Evolutionary conservation across 139 green algal genomes (phyloP), one percentile per base, ranked within the genome.

Genomic region (Chlorella vulgaris): DNA sequence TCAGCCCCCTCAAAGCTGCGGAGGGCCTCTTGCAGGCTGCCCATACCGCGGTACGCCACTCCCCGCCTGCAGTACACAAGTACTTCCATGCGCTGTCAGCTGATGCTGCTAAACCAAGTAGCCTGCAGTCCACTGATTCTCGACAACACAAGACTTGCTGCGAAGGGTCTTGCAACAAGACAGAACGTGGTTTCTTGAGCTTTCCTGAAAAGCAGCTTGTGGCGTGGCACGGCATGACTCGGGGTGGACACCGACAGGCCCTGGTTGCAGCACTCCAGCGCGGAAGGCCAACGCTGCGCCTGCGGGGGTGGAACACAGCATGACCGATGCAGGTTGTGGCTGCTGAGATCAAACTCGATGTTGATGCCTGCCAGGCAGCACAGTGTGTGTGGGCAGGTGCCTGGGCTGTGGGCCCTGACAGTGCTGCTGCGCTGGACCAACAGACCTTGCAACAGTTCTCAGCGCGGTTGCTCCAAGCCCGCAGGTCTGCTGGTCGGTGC

Each of bases 381-480:
- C 10, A 70, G 26, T 5, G 10, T n/a, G 29, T 33, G 18, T 22
- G 26, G 26, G 3, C 3, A 38, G 28, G 6, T 31, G 29, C 31
- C 13, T 31, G 18, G 31, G 7, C 31, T 13, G 26, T 39, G 4
- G 24, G 2, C 36, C 39, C 26, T 21, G 22, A 61, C 68, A 21
- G 15, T 39, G 4, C 39, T 42, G 42, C 42, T n/a, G 13, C 21
- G 7, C 69, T 28, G 26, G 42, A 26, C 10, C 39, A 39, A n/a
- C 69, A 19, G 39, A 73, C 60, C 60, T 79, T 68, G 26, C 35
- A 36, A 35, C 58, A 79, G 53, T 79, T 79, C 24, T 79, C 73
- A 4, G 73, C 75, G 0, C 75, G n/a, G 75, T 81, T 81, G 75
- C 60, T 53, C 75, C 60, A 73, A 26, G 7, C 60, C 19, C 60